These are phyloP conservation scores for Funneliformis geosporum DNA, from an alignment of 192 early-diverging fungal genomes.

Conservation along the genomic window DNA sequence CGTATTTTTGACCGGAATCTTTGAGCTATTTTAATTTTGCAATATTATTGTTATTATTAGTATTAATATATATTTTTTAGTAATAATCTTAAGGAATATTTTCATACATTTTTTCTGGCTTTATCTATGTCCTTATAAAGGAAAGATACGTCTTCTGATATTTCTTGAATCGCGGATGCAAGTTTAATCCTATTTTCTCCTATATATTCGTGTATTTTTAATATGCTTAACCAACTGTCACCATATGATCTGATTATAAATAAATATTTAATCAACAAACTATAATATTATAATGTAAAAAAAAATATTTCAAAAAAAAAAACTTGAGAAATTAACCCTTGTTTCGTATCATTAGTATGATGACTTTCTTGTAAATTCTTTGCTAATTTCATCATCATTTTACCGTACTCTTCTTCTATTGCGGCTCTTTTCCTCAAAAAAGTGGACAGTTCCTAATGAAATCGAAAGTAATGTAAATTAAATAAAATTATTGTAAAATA, in stretches of 20 bases:
- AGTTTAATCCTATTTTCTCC: constrained; percentile 82
- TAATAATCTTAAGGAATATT: background rate
- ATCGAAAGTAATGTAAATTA: background rate
- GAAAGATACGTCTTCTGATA: constrained; percentile 78
- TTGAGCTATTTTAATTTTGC: constrained; percentile 61
- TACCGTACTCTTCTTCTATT: constrained; percentile 91
- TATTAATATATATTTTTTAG: background rate
- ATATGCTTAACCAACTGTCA: constrained; percentile 73
- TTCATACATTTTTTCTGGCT: constrained; percentile 70
- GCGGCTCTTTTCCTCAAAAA: constrained; percentile 88
- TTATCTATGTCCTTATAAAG: constrained; percentile 79
- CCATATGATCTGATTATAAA: constrained; percentile 63
- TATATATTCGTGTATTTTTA: constrained; percentile 80
- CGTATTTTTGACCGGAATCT: constrained; percentile 75
- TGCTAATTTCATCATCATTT: constrained; percentile 75
- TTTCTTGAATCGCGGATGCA: constrained; percentile 63
- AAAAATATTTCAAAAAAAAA: too few species aligned
- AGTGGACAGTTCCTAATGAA: constrained; percentile 62
- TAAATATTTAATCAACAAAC: constrained; percentile 1
- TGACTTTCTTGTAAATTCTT: constrained; percentile 60
- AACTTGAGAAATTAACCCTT: constrained; percentile 40
- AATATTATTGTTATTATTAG: constrained; percentile 2
- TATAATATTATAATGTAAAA: background rate
- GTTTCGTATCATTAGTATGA: constrained; percentile 56
- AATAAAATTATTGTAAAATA: background rate